A percentile compares a stretch with the other conserved stretches of the same genome.
Conservation (phyloP, 78 protist species). For the Dictyostelium brefeldianum region DNA sequence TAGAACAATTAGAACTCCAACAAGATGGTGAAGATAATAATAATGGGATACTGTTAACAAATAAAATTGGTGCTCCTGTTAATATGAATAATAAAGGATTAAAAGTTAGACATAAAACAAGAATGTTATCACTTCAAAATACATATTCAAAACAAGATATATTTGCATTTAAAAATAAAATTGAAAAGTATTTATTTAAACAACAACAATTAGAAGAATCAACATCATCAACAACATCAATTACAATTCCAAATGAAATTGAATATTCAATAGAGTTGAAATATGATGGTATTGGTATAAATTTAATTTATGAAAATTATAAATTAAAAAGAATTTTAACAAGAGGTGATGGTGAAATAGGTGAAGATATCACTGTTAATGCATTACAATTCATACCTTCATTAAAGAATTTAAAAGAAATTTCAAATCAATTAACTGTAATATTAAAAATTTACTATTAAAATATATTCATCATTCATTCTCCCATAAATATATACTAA, state of each 20-base stretch:
- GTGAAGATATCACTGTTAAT: conserved; percentile 68
- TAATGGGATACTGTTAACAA: neutral
- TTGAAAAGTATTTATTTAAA: neutral
- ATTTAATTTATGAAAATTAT: conserved; percentile 23
- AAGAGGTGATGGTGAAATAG: conserved; percentile 78
- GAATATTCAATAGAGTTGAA: conserved; percentile 44
- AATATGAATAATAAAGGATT: neutral
- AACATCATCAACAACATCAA: neutral
- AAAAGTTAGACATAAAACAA: conserved; percentile 28
- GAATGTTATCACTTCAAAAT: conserved; percentile 76
- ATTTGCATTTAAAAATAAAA: conserved; percentile 25
- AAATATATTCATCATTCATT: neutral
- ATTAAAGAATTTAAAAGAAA: neutral
- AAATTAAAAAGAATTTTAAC: conserved; percentile 28
- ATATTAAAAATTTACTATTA: too few species aligned
- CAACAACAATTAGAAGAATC: neutral
- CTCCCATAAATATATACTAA: neutral
- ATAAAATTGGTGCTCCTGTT: conserved; percentile 22
- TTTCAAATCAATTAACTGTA: neutral
- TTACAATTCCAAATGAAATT: neutral
- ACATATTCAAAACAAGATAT: conserved; percentile 60
- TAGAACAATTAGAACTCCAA: conserved; percentile 18
- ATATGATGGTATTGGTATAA: conserved; percentile 80
- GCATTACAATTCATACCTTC: conserved; percentile 12
- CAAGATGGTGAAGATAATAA: neutral